Evolutionary conservation across 768 basidiomycete species (phyloP), one percentile per base, ranked within the genome.

Genomic region (Calocera cornea): DNA sequence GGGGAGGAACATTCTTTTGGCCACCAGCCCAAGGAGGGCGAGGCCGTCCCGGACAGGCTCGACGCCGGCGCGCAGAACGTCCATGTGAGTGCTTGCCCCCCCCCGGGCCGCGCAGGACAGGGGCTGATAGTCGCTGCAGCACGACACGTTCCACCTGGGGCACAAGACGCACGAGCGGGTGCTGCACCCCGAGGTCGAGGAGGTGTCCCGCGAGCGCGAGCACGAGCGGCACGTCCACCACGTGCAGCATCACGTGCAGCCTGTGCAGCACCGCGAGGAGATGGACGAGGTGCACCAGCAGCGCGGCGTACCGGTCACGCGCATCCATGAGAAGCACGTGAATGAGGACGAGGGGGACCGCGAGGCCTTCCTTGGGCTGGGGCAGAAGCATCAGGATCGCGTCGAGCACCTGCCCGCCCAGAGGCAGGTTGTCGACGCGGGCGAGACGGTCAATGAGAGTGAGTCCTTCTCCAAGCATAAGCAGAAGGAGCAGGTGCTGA

Each of bases 231-330:
- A 78, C 65, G 70, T 77, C 65, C 73, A 70, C 68, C 69, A 69
- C 71, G 69, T 68, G 49, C 70, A 76, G 72, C 76, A 77, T 74
- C 76, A 76, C 66, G 72, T 78, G 64, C 76, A 77, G 71, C 77
- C 77, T 41, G 73, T 78, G 50, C 69, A 68, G 31, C 70, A 75
- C 73, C 65, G 75, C 49, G 70, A 74, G 69, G 68, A 68, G 11
- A 70, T 75, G 41, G 69, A 70, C 29, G 74, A 73, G 34, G 67
- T 77, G 72, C 76, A 78, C 68, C 68, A 74, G 66, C 40, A 71
- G 66, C 69, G 70, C 34, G 67, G 72, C 66, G 71, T 73, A 22
- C 73, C 75, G 65, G 74, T 74, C 24, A 47, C 44, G 19, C 44
- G 44, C 44, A 47, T 47, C 24, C 44, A 47, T 47, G 44, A 47